Evolutionary conservation across 164 flowering plant genomes (phyloP), one percentile per base, ranked within the genome.

Genomic region (Cinnamomum micranthum): DNA sequence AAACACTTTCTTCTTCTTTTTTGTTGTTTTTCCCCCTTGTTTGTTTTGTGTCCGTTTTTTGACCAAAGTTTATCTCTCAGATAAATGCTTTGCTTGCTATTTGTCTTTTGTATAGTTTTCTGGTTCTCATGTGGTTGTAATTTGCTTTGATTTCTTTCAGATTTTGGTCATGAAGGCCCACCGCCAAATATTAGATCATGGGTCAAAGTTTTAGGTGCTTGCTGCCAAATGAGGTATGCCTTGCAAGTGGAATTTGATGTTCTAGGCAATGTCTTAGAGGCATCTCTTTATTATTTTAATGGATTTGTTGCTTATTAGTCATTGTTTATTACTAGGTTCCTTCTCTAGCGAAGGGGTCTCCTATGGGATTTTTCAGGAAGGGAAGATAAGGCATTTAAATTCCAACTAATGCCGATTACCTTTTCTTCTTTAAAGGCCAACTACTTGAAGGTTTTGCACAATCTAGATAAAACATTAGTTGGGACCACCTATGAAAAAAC

Each of bases 101-200:
- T 15, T 55, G 6, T 55, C 5, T 55, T 55, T 55, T 55, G 60
- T 20, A 2, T 41, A 41, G 47, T 7, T 41, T 41, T 41, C 10
- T 41, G 20, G 20, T 55, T 55, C 20, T 15, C n/a, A 55, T 55
- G 60, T 55, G 60, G n/a, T 17, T 55, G 20, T 55, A 15, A 55
- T 55, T 55, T 55, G 60, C 6, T 55, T 55, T 55, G 7, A 41
- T 9, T 55, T 20, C 60, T 15, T 74, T 47, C 79, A 88, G 98
- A 84, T 79, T 83, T 82, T 77, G 81, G 68, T 64, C n/a, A 50
- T 71, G 73, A 77, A 58, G 91, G 91, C 65, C 94, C 92, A 71
- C 91, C 92, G 4, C 89, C 85, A 83, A 92, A 90, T 82, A 88
- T 94, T 74, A 85, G 88, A 85, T 76, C 77, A 60, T 94, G 93